Percentiles rank a stretch among this genome's conserved stretches.
Evolutionary conservation across 306 rosid genomes (phyloP).

Genomic region (Pyrus pyrifolia): DNA sequence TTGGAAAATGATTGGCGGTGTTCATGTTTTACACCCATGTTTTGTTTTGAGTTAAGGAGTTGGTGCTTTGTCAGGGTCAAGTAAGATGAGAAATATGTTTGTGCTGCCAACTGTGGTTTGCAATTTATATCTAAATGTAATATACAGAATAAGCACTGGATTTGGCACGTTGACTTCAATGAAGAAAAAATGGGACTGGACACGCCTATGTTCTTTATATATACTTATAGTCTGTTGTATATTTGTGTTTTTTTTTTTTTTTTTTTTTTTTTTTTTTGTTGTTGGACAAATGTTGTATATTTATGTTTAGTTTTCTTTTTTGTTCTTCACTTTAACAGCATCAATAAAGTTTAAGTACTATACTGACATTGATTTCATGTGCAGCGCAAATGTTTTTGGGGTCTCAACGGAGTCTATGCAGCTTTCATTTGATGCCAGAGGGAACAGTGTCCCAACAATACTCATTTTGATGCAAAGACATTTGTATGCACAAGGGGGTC

Average conservation of each 20-base stretch:
- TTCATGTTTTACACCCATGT: background rate
- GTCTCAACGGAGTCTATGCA: conserved; percentile 99
- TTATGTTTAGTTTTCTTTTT: background rate
- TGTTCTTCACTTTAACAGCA: background rate
- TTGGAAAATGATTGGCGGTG: background rate
- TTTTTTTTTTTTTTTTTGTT: no score
- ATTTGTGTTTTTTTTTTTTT: no score
- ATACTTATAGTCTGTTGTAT: background rate
- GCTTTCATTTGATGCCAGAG: conserved; percentile 96
- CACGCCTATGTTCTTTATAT: background rate
- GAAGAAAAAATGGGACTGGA: background rate
- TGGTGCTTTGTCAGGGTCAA: background rate
- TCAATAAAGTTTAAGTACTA: background rate
- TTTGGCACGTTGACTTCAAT: background rate
- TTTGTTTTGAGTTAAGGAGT: background rate
- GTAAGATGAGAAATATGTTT: background rate
- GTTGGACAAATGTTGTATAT: background rate
- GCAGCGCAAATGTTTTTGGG: conserved; percentile 89
- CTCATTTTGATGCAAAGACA: conserved; percentile 86
- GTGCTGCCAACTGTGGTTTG: background rate
- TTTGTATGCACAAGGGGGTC: conserved; percentile 77
- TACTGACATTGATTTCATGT: conserved; percentile 28
- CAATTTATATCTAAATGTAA: background rate
- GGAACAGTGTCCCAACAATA: conserved; percentile 92
- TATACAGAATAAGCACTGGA: background rate